Evolutionary conservation across 768 basidiomycete genomes (phyloP), one percentile per base, ranked within the genome.

Genomic region (Crepidotus variabilis): DNA sequence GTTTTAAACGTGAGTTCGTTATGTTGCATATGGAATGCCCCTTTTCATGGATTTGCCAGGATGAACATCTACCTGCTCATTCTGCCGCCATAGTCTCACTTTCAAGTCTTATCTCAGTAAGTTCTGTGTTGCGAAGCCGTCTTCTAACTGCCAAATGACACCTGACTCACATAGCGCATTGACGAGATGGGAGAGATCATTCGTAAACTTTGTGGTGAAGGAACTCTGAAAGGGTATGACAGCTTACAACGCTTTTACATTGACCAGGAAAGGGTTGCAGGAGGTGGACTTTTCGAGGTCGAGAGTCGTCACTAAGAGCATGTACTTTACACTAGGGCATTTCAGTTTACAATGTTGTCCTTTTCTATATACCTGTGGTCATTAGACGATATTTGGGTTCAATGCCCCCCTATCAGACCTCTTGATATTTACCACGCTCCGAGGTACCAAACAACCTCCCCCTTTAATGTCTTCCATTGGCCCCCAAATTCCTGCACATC

Each of bases 401-500:
- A n/a, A n/a, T n/a, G n/a, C n/a, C n/a, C n/a, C 28, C 28, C 28
- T 28, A 28, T 28, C 28, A 4, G 28, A 28, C 28, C 28, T 28
- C 28, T 3, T 28, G 8, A 28, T 28, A 28, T 28, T 28, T 28
- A 28, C 28, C 28, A 28, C 28, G 28, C 28, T 28, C 8, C 4
- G 4, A 4, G 28, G 28, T 28, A 8, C 28, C 28, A 28, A 28
- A 28, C 28, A 8, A 20, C 20, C 14, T 36, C 20, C 18, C 2
- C 22, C 35, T n/a, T 23, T 5, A 18, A 84, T 83, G 81, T 63
- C 80, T 23, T 65, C 73, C 33, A 80, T 85, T 61, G 84, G 86
- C 14, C 86, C 86, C 33, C 72, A 77, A 46, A 72, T 87, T 34
- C 86, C 85, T 14, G 62, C 75, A 20, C 81, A 81, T 61, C 72